Evolutionary conservation across 805 yeast species (phyloP), one percentile per base, ranked within the genome.

Genomic region (Clavispora fructus): DNA sequence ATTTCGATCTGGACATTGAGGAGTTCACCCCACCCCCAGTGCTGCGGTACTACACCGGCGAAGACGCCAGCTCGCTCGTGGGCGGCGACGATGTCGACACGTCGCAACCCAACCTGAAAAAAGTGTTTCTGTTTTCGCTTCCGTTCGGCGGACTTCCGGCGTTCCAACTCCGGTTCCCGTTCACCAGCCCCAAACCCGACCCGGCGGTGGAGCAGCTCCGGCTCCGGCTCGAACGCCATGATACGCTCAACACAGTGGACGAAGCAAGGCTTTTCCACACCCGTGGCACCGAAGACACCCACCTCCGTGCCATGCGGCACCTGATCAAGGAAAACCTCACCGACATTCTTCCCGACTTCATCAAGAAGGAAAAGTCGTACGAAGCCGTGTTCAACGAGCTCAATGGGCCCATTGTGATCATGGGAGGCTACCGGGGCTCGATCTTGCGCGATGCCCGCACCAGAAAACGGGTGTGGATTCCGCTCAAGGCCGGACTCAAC

Each of bases 351-450:
- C 73, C 75, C 2, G 69, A 51, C 49, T 61, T 57, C 40, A 58
- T 52, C 27, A 53, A 50, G 25, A 61, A 60, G 40, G 69, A 70
- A 7, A 65, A 64, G 30, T 49, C 53, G 17, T 44, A 57, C 48
- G 76, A 77, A 28, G 60, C 76, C 1, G 71, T 83, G 1, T 85
- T 73, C 72, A 75, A 77, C 48, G 77, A 77, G 25, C 54, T 89
- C 1, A 83, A 81, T 19, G 97, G 97, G 5, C 90, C 90, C 58
- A 74, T 91, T 1, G 78, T 91, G 2, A 71, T 91, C 1, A 48
- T 91, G 63, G 97, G 97, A 6, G 97, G 97, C 0, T 91, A 86
- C 63, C 72, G 97, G 56, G 97, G 97, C 2, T 80, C 89, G 39
- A 78, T 85, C 6, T 65, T 91, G 43, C 63, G 92, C 39, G 94